Percentiles rank a stretch among this genome's conserved stretches.
phyloP scores from a whole-genome alignment of 768 basidiomycete genomes.

The Trametes cubensis region DNA sequence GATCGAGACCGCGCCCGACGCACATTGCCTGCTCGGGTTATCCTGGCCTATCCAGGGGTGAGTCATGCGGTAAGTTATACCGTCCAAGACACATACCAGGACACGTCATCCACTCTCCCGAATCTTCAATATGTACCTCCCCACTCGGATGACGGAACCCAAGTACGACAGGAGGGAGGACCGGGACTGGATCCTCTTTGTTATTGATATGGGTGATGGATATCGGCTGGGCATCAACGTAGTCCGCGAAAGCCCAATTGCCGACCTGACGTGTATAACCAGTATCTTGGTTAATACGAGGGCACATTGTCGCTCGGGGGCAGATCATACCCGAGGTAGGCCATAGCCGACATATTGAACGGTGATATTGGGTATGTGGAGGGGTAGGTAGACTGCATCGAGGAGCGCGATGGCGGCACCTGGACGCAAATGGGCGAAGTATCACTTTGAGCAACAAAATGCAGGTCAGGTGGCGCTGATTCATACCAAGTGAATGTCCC shows the following conservation, averaged over 20 bases:
- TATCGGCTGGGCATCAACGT: constrained; percentile 47
- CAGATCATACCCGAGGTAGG: constrained; percentile 36
- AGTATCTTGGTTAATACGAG: background rate
- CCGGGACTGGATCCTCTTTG: constrained; percentile 43
- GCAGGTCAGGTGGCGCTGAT: too few species aligned
- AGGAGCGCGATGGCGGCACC: constrained; percentile 57
- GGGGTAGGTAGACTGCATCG: constrained; percentile 53
- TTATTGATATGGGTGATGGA: constrained; percentile 59
- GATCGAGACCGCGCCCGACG: constrained; percentile 56
- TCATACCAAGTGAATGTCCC: constrained; percentile 45
- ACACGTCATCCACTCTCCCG: constrained; percentile 54
- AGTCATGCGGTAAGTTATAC: too few species aligned
- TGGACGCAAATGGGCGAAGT: background rate
- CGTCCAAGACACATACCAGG: constrained; percentile 32
- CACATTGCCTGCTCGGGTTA: constrained; percentile 53
- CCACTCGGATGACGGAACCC: constrained; percentile 49
- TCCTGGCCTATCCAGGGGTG: constrained; percentile 50
- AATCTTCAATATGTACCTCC: constrained; percentile 42
- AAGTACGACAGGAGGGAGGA: constrained; percentile 36
- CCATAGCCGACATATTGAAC: constrained; percentile 34
- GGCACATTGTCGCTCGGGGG: too few species aligned
- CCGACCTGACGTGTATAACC: constrained; percentile 43
- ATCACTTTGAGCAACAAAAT: too few species aligned
- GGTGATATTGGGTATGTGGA: constrained; percentile 44
- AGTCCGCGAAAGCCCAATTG: constrained; percentile 60